These are phyloP conservation scores for Lophiotrema nucula DNA, from an alignment of 495 filamentous ascomycete species.

Conservation along the genomic window DNA sequence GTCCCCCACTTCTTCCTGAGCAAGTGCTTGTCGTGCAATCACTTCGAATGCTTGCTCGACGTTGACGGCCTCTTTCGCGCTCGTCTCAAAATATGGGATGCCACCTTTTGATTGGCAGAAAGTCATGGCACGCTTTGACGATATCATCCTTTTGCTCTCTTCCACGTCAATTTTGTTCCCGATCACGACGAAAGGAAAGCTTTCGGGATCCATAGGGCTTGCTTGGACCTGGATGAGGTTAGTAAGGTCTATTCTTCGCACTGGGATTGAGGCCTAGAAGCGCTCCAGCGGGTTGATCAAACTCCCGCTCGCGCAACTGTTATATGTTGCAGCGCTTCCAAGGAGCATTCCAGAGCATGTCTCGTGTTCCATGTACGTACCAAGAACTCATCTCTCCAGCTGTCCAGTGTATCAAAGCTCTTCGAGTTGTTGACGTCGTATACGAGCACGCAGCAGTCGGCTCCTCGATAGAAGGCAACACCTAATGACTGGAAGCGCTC, in stretches of 20 bases:
- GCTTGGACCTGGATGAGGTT: no score
- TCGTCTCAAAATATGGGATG: slow-evolving; percentile 98
- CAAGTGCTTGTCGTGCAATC: slow-evolving; percentile 93
- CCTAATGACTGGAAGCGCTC: slow-evolving; percentile 97
- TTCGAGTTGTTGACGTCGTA: slow-evolving; percentile 99
- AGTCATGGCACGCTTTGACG: slow-evolving; percentile 89
- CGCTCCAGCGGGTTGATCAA: no score
- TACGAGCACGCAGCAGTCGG: slow-evolving; percentile 97
- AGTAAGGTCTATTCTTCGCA: no score
- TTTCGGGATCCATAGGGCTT: slow-evolving; percentile 92
- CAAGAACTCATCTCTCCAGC: slow-evolving; percentile 97
- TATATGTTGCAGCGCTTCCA: no score
- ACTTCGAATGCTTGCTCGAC: slow-evolving; percentile 99
- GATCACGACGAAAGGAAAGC: slow-evolving; percentile 95
- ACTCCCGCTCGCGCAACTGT: no score
- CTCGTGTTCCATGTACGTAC: no score
- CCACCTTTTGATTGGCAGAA: slow-evolving; percentile 97
- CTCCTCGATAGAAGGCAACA: slow-evolving; percentile 96
- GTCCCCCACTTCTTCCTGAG: slow-evolving; percentile 95
- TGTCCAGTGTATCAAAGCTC: slow-evolving; percentile 97
- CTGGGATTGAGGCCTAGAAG: no score
- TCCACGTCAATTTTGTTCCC: slow-evolving; percentile 99
- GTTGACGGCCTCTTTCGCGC: slow-evolving; percentile 96
- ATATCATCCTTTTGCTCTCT: slow-evolving; percentile 95
- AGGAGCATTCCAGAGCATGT: no score